Percentiles rank a stretch among this genome's conserved stretches.
These are phyloP conservation scores for Xylariaceae sp. DNA, from an alignment of 2,329 filamentous ascomycete genomes.

Conservation along the genomic window DNA sequence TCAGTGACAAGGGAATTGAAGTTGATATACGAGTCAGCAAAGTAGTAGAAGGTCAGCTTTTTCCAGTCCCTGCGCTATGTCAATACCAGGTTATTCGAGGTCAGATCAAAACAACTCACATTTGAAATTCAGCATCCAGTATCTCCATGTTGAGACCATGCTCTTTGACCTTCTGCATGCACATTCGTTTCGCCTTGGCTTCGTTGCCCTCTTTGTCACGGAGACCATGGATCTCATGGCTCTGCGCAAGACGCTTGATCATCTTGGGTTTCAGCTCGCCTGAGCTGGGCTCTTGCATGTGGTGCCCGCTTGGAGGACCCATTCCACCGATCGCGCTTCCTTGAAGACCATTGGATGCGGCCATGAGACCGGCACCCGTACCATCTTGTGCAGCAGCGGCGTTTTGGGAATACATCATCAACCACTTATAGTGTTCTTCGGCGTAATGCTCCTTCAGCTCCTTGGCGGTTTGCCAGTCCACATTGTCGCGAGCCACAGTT, in stretches of 20 bases:
- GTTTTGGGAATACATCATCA: constrained; percentile 96
- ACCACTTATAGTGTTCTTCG: constrained; percentile 95
- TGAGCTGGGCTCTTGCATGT: constrained; percentile 66
- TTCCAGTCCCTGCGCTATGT: constrained; percentile 79
- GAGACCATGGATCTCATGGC: constrained; percentile 83
- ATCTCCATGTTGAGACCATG: constrained; percentile 98
- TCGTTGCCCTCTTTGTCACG: constrained; percentile 97
- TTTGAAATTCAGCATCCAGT: constrained; percentile 95
- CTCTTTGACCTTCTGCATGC: constrained; percentile 93
- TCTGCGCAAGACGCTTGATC: constrained; percentile 91
- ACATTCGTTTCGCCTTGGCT: constrained; percentile 94
- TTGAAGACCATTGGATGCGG: constrained; percentile 61
- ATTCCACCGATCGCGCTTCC: constrained; percentile 74
- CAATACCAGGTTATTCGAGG: constrained; percentile 16
- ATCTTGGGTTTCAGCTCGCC: constrained; percentile 90
- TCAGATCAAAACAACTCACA: constrained; percentile 57
- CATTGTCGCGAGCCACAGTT: constrained; percentile 83
- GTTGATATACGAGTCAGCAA: constrained; percentile 96
- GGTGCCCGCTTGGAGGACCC: constrained; percentile 71
- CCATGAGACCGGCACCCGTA: constrained; percentile 57
- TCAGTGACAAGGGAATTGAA: constrained; percentile 98
- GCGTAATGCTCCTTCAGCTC: constrained; percentile 87
- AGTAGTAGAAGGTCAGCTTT: constrained; percentile 98
- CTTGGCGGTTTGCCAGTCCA: constrained; percentile 84
- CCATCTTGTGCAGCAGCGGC: constrained; percentile 62